A percentile compares a stretch with the other conserved stretches of the same genome.
phyloP scores from a whole-genome alignment of 805 yeast genomes.

The Yamadazyma insecticola region DNA sequence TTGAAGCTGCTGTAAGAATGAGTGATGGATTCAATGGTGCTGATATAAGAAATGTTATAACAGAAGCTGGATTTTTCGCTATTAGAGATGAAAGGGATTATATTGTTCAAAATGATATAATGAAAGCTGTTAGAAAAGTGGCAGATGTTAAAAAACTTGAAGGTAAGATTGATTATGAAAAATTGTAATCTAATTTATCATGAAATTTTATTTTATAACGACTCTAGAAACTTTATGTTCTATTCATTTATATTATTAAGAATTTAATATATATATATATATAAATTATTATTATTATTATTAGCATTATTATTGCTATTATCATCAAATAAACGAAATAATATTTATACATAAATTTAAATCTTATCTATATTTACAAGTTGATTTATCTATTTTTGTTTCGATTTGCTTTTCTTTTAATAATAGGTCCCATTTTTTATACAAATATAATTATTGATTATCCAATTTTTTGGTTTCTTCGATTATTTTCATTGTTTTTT shows the following conservation, averaged over 20 bases:
- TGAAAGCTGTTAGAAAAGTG: slow-evolving; percentile 98
- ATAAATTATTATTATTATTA: slow-evolving; percentile 3
- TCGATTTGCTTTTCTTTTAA: too few relatives aligned
- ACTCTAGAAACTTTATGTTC: too few relatives aligned
- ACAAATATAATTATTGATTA: slow-evolving; percentile 1
- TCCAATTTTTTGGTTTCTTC: slow-evolving; percentile 2
- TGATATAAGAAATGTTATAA: slow-evolving; percentile 90
- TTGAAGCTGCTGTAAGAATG: slow-evolving; percentile 96
- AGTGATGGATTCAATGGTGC: slow-evolving; percentile 99
- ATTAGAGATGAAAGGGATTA: slow-evolving; percentile 97
- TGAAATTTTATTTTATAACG: too few relatives aligned
- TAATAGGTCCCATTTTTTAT: too few relatives aligned
- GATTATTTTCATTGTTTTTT: slow-evolving; percentile 17
- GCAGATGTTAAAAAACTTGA: slow-evolving; percentile 95
- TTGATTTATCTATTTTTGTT: too few relatives aligned
- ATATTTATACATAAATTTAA: too few relatives aligned
- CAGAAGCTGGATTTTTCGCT: slow-evolving; percentile 99
- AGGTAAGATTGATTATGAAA: slow-evolving; percentile 93
- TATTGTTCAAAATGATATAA: slow-evolving; percentile 85
- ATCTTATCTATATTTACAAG: too few relatives aligned
- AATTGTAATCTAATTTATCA: slow-evolving; percentile 57
- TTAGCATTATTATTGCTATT: too few relatives aligned
- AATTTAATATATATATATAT: too few relatives aligned
- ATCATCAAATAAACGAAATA: too few relatives aligned
- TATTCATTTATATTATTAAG: too few relatives aligned